phyloP scores from a whole-genome alignment of 805 yeast species.

The Yarrowia deformans region DNA sequence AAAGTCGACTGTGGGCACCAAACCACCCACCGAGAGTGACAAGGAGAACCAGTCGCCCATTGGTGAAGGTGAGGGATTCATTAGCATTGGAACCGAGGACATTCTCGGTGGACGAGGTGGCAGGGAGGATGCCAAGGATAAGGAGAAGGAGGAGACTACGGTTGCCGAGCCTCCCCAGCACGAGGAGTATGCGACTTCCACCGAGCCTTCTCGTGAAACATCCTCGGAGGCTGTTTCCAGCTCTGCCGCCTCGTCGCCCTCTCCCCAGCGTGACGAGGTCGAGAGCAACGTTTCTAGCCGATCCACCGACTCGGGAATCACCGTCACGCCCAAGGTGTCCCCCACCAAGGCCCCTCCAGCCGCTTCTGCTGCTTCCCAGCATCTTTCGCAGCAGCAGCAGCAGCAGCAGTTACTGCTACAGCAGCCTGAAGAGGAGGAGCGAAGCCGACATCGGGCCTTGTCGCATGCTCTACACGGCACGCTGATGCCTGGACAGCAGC shows the following conservation, averaged over 20 bases:
- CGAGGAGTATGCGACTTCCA: constrained; percentile 1
- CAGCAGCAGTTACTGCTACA: not conserved
- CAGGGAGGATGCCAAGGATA: not conserved
- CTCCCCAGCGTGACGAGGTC: constrained; percentile 14
- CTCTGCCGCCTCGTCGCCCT: constrained; percentile 9
- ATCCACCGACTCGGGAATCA: constrained; percentile 31
- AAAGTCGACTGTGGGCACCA: constrained; percentile 3
- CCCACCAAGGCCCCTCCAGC: constrained; percentile 14
- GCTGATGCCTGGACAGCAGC: not conserved
- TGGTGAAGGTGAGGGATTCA: constrained; percentile 17
- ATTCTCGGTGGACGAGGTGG: too few relatives aligned
- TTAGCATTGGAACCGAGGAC: not conserved
- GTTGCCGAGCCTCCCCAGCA: not conserved
- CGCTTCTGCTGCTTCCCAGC: not conserved
- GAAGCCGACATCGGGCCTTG: constrained; percentile 13
- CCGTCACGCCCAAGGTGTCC: constrained; percentile 29
- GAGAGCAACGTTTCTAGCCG: constrained; percentile 2
- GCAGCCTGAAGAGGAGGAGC: constrained; percentile 27
- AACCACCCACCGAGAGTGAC: constrained; percentile 20
- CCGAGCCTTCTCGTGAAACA: constrained; percentile 4
- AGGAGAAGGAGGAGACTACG: constrained; percentile 2
- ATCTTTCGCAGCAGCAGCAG: not conserved
- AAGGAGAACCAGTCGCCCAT: constrained; percentile 23
- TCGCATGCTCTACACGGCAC: constrained; percentile 21
- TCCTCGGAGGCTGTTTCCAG: not conserved